Evolutionary conservation across 257 asterid genomes (phyloP).

Genomic region (Capsicum pubescens): DNA sequence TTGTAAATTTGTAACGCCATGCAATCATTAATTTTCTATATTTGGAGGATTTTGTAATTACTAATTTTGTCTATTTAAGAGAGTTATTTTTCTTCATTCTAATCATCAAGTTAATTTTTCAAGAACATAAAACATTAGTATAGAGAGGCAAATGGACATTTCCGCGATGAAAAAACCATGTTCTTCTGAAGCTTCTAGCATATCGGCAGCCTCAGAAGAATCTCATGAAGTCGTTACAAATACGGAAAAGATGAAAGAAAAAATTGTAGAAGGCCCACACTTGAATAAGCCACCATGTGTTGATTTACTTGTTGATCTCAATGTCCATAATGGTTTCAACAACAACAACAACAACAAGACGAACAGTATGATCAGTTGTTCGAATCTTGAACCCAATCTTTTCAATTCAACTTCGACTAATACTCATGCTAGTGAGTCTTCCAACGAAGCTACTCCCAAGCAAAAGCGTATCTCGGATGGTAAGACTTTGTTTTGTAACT

Average conservation of each 20-base stretch:
- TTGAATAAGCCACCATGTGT: slow-evolving; percentile 22
- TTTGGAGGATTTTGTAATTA: slow-evolving; percentile 10
- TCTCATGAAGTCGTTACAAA: slow-evolving; percentile 16
- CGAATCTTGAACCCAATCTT: slow-evolving; percentile 54
- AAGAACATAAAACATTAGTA: not conserved
- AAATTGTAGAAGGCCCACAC: slow-evolving; percentile 31
- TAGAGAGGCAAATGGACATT: not conserved
- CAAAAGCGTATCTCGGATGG: slow-evolving; percentile 32
- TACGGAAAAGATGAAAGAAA: slow-evolving; percentile 30
- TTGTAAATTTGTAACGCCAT: slow-evolving; percentile 2
- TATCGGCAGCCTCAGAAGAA: slow-evolving; percentile 53
- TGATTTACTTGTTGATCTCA: slow-evolving; percentile 47
- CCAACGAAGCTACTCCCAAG: slow-evolving; percentile 34
- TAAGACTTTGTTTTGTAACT: slow-evolving; percentile 56
- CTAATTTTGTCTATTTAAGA: not conserved
- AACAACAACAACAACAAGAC: not conserved
- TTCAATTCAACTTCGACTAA: slow-evolving; percentile 35
- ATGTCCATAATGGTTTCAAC: slow-evolving; percentile 38
- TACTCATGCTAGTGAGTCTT: slow-evolving; percentile 27
- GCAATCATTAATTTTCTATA: slow-evolving; percentile 7
- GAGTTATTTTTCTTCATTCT: not conserved
- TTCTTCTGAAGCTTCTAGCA: slow-evolving; percentile 54
- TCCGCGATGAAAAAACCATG: slow-evolving; percentile 34
- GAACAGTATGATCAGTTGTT: not conserved
- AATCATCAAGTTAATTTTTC: not conserved